Evolutionary conservation across 371 early-diverging fungal genomes (phyloP).

Genomic region (Mortierella sp.): DNA sequence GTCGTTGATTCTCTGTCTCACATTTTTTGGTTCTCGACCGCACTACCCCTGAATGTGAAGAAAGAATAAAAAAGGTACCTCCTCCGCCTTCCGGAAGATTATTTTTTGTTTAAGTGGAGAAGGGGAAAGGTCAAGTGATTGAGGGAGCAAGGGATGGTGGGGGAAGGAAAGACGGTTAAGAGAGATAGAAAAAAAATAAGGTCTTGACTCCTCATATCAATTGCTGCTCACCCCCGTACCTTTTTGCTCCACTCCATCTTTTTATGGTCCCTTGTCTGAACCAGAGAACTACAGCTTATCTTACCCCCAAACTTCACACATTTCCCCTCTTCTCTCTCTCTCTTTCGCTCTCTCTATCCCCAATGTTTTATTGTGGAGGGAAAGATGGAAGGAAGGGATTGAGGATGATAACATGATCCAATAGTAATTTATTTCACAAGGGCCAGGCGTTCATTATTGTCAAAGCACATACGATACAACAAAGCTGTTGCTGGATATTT

Average conservation of each 20-base stretch:
- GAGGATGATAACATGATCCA: neutral
- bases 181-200: neutral
- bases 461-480: too few species aligned
- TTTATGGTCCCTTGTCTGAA: neutral
- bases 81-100: neutral
- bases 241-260: neutral
- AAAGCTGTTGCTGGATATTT: too few species aligned
- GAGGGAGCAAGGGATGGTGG: neutral
- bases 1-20: neutral
- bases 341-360: neutral
- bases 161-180: neutral
- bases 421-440: neutral
- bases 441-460: too few species aligned
- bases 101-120: neutral
- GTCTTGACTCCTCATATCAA: slow-evolving; percentile 1
- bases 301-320: neutral
- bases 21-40: neutral
- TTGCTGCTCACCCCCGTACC: neutral
- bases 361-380: neutral
- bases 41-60: neutral
- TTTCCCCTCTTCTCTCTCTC: too few species aligned
- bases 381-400: neutral
- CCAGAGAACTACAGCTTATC: neutral
- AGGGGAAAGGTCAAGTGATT: too few species aligned
- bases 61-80: neutral